Percentiles rank a stretch among this genome's conserved stretches.
These are phyloP conservation scores for Phylloporus sp. DNA, from an alignment of 768 basidiomycete genomes.

Conservation along the genomic window DNA sequence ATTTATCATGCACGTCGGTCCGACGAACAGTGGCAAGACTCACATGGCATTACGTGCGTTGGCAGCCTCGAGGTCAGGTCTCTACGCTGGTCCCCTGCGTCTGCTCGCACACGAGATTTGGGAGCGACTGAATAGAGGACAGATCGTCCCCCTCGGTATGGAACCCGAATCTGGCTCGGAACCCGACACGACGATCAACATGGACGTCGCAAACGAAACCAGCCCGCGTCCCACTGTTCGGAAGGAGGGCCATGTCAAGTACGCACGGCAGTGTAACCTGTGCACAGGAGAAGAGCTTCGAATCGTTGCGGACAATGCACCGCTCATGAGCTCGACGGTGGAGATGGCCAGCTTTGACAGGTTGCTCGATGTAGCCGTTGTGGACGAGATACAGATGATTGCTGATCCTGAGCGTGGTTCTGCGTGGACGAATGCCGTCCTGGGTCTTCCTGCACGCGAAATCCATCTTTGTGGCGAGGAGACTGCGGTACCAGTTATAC, in stretches of 20 bases:
- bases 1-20: constrained; percentile 93
- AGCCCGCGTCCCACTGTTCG: constrained; percentile 25
- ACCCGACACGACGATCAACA: constrained; percentile 36
- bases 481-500: constrained; percentile 79
- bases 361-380: constrained; percentile 74
- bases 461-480: constrained; percentile 96
- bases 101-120: constrained; percentile 95
- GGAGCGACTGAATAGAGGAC: constrained; percentile 85
- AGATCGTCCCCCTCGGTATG: constrained; percentile 72
- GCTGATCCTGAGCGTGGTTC: constrained; percentile 72
- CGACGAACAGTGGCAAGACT: constrained; percentile 97
- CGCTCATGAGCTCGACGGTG: constrained; percentile 80
- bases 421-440: constrained; percentile 79
- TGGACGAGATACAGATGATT: constrained; percentile 98
- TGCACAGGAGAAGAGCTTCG: constrained; percentile 89
- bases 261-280: constrained; percentile 73
- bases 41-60: constrained; percentile 89
- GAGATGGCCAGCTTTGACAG: constrained; percentile 69
- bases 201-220: constrained; percentile 21
- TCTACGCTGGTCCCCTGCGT: constrained; percentile 89
- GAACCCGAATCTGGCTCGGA: constrained; percentile 40
- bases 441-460: constrained; percentile 73
- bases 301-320: constrained; percentile 53
- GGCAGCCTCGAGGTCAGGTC: constrained; percentile 65
- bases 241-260: constrained; percentile 43